A percentile compares a stretch with the other conserved stretches of the same genome.
Conservation (phyloP, 2,329 filamentous ascomycete species). For the Colletotrichum sidae region DNA sequence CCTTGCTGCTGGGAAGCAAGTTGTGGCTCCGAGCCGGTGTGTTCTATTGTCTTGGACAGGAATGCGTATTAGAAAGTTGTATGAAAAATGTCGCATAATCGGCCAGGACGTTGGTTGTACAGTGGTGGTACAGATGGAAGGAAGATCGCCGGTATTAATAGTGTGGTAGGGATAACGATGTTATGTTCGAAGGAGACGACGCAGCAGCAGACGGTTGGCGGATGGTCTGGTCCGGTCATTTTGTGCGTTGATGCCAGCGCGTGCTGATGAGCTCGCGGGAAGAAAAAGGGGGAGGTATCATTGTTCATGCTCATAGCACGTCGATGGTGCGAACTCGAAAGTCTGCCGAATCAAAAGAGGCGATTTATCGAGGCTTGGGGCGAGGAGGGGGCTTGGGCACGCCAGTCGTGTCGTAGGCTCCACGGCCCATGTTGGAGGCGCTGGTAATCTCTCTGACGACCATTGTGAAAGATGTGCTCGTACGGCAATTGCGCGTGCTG, state of each 20-base stretch:
- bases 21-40: conserved; percentile 50
- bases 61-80: conserved; percentile 51
- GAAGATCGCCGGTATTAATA: conserved; percentile 33
- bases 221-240: conserved; percentile 34
- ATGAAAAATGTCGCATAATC: conserved; percentile 36
- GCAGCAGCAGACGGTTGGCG: conserved; percentile 21
- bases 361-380: conserved; percentile 52
- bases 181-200: conserved; percentile 29
- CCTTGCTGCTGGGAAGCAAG: conserved; percentile 53
- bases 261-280: conserved; percentile 33
- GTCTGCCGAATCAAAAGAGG: neutral
- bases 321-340: conserved; percentile 4
- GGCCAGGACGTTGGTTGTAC: conserved; percentile 30
- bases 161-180: conserved; percentile 23
- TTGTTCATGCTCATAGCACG: conserved; percentile 23
- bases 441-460: conserved; percentile 46
- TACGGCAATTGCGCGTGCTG: conserved; percentile 4
- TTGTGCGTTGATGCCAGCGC: conserved; percentile 37
- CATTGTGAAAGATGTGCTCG: conserved; percentile 46
- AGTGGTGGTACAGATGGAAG: conserved; percentile 32
- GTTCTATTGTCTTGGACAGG: conserved; percentile 47
- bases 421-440: conserved; percentile 60
- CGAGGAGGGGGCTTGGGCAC: conserved; percentile 59
- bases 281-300: conserved; percentile 3
- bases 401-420: conserved; percentile 64